Conservation (phyloP, 2,329 filamentous ascomycete species). For the Aureobasidium sp. region DNA sequence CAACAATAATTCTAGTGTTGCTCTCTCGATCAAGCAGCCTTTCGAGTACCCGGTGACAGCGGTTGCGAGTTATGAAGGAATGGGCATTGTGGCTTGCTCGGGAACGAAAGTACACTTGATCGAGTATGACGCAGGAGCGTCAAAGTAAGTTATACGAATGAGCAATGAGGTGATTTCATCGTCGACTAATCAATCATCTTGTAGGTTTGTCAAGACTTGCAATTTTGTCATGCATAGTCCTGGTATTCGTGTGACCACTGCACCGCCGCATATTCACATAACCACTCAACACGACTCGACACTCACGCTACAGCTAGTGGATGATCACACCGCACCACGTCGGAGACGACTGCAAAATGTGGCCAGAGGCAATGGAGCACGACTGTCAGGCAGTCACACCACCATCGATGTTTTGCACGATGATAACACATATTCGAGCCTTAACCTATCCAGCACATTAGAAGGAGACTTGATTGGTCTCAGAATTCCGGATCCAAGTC, state of each 20-base stretch:
- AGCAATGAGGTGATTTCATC: background rate
- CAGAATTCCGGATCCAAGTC: slow-evolving; percentile 12
- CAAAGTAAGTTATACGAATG: background rate
- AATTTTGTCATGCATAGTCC: slow-evolving; percentile 28
- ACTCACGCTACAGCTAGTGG: slow-evolving; percentile 34
- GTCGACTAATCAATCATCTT: background rate
- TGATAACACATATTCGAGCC: slow-evolving; percentile 2
- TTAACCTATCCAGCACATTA: slow-evolving; percentile 23
- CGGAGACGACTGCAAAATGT: background rate
- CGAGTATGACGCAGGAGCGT: slow-evolving; percentile 29
- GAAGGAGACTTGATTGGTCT: slow-evolving; percentile 26
- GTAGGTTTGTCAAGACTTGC: slow-evolving; percentile 20
- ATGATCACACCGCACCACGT: background rate
- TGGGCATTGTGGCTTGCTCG: slow-evolving; percentile 48
- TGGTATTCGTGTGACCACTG: slow-evolving; percentile 44
- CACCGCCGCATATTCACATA: slow-evolving; percentile 44
- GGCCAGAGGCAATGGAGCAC: background rate
- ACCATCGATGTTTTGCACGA: slow-evolving; percentile 14
- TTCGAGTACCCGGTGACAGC: slow-evolving; percentile 48
- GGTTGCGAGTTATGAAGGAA: slow-evolving; percentile 48
- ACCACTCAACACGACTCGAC: slow-evolving; percentile 50
- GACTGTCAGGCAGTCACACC: slow-evolving; percentile 5
- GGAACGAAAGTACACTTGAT: slow-evolving; percentile 38
- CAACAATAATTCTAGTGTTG: too few relatives aligned
- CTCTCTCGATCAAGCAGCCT: slow-evolving; percentile 24